A percentile compares a stretch with the other conserved stretches of the same genome.
Conservation (phyloP, 1,284 basidiomycete species). For the Kalmanozyma brasiliensis region DNA sequence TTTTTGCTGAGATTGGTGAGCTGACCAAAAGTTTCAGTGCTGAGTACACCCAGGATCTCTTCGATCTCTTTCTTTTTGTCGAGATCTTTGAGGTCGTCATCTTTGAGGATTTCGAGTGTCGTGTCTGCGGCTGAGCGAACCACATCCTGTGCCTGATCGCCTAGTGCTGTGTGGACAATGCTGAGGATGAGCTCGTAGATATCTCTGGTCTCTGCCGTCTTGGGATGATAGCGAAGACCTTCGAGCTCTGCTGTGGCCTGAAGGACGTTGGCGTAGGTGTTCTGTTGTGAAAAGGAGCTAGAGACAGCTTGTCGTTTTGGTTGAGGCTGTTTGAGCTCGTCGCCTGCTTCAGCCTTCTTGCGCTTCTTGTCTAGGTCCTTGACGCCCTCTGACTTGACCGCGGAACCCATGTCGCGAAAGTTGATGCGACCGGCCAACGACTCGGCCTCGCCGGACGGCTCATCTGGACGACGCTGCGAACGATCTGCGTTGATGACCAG, state of each 20-base stretch:
- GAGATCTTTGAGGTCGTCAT: conserved; percentile 90
- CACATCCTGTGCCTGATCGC: conserved; percentile 95
- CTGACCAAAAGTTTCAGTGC: conserved; percentile 84
- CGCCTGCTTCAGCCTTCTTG: conserved; percentile 65
- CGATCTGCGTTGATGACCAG: conserved; percentile 65
- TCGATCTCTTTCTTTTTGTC: conserved; percentile 97
- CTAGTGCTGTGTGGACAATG: conserved; percentile 75
- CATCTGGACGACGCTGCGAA: conserved; percentile 68
- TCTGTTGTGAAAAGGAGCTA: conserved; percentile 74
- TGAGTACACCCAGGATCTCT: conserved; percentile 78
- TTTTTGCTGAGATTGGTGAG: conserved; percentile 90
- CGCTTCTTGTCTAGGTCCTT: conserved; percentile 97
- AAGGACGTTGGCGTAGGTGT: conserved; percentile 59
- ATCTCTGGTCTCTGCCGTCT: conserved; percentile 91
- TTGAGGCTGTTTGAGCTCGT: conserved; percentile 39
- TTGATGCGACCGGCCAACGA: conserved; percentile 91
- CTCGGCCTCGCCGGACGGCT: conserved; percentile 95
- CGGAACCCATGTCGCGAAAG: conserved; percentile 91
- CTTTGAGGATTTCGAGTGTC: conserved; percentile 89
- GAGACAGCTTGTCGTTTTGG: conserved; percentile 71
- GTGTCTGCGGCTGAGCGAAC: conserved; percentile 93
- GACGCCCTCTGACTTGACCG: conserved; percentile 82
- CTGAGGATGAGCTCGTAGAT: conserved; percentile 93
- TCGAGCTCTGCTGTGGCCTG: conserved; percentile 83
- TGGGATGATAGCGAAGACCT: conserved; percentile 88